Base-by-base conservation (phyloP, 306 rosid species). In the Prosopis cineraria region DNA sequence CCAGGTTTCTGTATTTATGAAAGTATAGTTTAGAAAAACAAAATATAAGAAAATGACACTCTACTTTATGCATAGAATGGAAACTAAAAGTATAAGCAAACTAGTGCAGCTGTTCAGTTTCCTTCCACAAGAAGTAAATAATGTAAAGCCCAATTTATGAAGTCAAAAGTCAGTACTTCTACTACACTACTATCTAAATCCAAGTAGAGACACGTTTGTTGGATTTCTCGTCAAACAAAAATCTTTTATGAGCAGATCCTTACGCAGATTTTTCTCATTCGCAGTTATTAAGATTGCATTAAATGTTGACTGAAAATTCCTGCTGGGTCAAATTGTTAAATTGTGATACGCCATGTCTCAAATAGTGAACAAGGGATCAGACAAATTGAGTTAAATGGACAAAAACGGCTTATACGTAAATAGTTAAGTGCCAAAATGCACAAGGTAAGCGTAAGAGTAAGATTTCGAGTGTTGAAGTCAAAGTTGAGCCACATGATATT, bases 1-100 rank as follows among this genome's bases (percentile, higher is more conserved):
- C 99, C 98, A 3, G 99, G 99, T 86, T 93, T 95, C 99, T 95
- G 97, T 64, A 86, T 75, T 83, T 72, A 84, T 50, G 48, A 67
- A 81, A 72, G 39, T 74, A 77, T 53, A 48, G 41, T 73, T 94
- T 85, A 90, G 89, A 81, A 29, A 79, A 55, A 34, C 47, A 20
- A 74, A 66, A 62, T 17, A 29, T 6, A 81, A 76, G 44, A 13
- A 3, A 75, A 25, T 14, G 52, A 50, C 59, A 22, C 7, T 64
- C 22, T 27, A 36, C n/a, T 71, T 14, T 19, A 71, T 40, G 7
- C 44, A 71, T 48, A 48, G 36, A 48, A 19, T 48, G 63, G 63
- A 44, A 48, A 71, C 62, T 48, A 69, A 6, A 44, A 69, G 7
- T 8, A 17, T 7, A 69, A 45, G 71, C 44, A 44, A 43, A 25